Evolutionary conservation across 2,329 filamentous ascomycete species (phyloP).

Genomic region (Pestalotiopsis sp.): DNA sequence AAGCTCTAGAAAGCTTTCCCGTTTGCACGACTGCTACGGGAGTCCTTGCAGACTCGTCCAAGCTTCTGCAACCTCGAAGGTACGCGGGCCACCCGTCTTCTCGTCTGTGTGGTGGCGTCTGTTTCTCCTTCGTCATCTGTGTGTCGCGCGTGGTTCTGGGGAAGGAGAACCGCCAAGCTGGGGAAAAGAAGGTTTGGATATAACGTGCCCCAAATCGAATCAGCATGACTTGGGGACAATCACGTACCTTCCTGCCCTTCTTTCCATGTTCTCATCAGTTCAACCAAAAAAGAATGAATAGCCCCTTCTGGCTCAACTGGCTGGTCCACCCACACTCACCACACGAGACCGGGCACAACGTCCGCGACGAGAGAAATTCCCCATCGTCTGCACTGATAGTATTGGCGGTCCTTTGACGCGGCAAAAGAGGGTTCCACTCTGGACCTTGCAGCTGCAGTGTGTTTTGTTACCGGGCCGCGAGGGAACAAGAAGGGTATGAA

Average conservation of each 20-base stretch:
- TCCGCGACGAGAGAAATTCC: conserved; percentile 1
- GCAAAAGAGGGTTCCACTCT: not conserved
- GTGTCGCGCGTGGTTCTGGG: not conserved
- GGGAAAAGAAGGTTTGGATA: not conserved
- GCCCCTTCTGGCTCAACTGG: not conserved
- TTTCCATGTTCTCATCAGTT: not conserved
- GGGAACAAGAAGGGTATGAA: not conserved
- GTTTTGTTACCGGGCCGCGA: not conserved
- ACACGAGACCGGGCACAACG: conserved; percentile 5
- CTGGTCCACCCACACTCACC: conserved; percentile 4
- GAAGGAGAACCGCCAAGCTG: not conserved
- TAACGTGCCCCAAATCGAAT: not conserved
- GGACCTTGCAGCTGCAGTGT: not conserved
- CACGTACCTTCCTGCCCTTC: not conserved
- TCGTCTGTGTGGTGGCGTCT: not conserved
- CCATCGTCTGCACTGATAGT: not conserved
- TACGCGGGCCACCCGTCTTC: not conserved
- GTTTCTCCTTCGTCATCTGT: not conserved
- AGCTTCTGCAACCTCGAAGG: not conserved
- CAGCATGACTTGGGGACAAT: not conserved
- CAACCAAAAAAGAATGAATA: not conserved
- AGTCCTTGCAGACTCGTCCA: not conserved
- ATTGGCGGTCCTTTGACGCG: not conserved
- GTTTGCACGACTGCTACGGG: not conserved
- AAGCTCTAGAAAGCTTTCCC: conserved; percentile 21